Conservation (phyloP, 192 early-diverging fungal species). For the Podila verticillata region DNA sequence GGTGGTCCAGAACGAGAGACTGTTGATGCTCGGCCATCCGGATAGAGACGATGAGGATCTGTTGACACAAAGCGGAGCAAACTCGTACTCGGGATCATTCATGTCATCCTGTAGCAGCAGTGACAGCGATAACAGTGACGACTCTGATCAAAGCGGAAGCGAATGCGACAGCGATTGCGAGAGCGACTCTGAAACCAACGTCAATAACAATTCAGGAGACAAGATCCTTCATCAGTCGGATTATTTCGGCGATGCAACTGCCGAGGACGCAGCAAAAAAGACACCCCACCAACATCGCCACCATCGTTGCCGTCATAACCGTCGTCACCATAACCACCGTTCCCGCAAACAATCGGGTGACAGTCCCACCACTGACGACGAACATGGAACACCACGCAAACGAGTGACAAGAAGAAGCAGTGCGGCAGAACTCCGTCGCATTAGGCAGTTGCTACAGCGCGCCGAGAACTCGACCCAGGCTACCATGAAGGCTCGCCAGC, state of each 20-base stretch:
- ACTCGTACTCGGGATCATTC: background rate
- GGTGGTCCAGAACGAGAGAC: slow-evolving; percentile 43
- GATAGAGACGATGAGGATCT: slow-evolving; percentile 33
- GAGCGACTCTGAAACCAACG: background rate
- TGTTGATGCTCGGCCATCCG: slow-evolving; percentile 41
- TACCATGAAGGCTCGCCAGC: slow-evolving; percentile 17
- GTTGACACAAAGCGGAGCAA: slow-evolving; percentile 28
- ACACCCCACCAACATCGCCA: background rate
- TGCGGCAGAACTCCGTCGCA: slow-evolving; percentile 33
- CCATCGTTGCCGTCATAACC: background rate
- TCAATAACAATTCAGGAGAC: background rate
- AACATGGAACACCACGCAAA: slow-evolving; percentile 1
- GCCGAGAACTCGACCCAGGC: slow-evolving; percentile 46
- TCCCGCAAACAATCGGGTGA: slow-evolving; percentile 6
- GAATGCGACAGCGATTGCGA: slow-evolving; percentile 3
- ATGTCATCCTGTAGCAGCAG: background rate
- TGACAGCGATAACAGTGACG: slow-evolving; percentile 7
- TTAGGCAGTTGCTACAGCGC: slow-evolving; percentile 39
- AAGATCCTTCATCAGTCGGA: slow-evolving; percentile 7
- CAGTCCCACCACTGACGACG: slow-evolving; percentile 27
- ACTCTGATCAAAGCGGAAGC: background rate
- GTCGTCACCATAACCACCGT: background rate
- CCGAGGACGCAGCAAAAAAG: slow-evolving; percentile 5
- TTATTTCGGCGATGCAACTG: slow-evolving; percentile 24
- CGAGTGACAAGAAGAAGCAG: slow-evolving; percentile 21